Conservation (phyloP, 2,329 filamentous ascomycete species). For the Penicillium sp. region DNA sequence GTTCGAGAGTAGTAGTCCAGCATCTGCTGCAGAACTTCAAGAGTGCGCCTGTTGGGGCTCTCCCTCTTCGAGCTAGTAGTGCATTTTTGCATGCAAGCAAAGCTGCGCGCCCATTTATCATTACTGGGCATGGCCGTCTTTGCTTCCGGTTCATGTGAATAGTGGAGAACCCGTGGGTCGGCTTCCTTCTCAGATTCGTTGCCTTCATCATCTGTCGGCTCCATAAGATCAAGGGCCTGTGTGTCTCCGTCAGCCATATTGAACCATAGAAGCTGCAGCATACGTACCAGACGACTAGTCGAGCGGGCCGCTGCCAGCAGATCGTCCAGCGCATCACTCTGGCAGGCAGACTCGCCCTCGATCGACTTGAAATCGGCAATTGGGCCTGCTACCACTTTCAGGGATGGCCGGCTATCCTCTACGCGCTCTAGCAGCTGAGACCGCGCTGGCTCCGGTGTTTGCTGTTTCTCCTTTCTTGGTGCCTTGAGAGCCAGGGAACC, state of each 20-base stretch:
- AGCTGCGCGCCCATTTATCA: conserved; percentile 39
- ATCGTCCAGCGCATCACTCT: conserved; percentile 55
- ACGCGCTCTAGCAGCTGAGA: conserved; percentile 3
- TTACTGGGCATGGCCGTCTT: conserved; percentile 1
- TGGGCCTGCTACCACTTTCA: not conserved
- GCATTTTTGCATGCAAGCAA: conserved; percentile 56
- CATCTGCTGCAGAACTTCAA: conserved; percentile 73
- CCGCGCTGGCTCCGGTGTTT: conserved; percentile 15
- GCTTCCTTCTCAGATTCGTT: conserved; percentile 12
- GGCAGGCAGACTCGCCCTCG: conserved; percentile 2
- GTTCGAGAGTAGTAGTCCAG: conserved; percentile 66
- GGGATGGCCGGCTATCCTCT: not conserved
- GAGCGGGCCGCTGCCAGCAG: conserved; percentile 59
- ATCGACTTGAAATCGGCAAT: conserved; percentile 1
- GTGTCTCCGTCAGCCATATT: not conserved
- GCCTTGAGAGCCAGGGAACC: conserved; percentile 28
- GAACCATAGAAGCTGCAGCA: not conserved
- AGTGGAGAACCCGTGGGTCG: conserved; percentile 3
- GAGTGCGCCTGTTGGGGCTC: conserved; percentile 70
- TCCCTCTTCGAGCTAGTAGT: conserved; percentile 38
- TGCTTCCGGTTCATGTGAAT: not conserved
- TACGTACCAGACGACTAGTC: conserved; percentile 50
- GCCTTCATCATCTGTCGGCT: conserved; percentile 22
- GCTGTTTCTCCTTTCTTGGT: conserved; percentile 12
- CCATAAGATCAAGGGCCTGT: conserved; percentile 30